Percentiles rank a stretch among this genome's conserved stretches.
Conservation (phyloP, 805 yeast genomes). For the Komagataella ulmi region DNA sequence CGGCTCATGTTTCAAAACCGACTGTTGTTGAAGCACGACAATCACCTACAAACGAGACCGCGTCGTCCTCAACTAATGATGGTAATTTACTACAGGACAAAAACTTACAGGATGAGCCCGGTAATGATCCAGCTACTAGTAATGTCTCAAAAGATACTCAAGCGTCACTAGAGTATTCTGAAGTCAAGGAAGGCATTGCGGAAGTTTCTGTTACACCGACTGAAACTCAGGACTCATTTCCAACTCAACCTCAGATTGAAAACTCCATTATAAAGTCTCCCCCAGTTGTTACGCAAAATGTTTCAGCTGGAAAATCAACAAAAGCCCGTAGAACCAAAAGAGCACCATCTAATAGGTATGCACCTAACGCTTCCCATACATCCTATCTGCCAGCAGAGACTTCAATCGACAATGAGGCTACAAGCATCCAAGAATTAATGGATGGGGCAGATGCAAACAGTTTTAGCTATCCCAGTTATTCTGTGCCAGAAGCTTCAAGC, state of each 20-base stretch:
- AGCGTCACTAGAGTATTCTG: background rate
- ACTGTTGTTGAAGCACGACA: background rate
- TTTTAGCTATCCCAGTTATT: background rate
- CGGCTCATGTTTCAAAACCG: background rate
- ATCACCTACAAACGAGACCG: background rate
- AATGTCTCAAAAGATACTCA: too few species aligned
- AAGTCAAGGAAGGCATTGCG: background rate
- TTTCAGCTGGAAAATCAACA: background rate
- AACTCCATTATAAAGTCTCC: background rate
- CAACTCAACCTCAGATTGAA: background rate
- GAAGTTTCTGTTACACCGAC: background rate
- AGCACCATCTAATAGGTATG: background rate
- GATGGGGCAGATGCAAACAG: background rate
- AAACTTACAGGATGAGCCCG: background rate
- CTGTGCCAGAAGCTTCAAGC: background rate
- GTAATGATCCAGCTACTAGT: too few species aligned
- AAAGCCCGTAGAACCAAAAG: background rate
- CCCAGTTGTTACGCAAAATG: background rate
- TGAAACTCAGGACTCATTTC: background rate
- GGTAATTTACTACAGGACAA: background rate
- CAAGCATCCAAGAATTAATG: background rate
- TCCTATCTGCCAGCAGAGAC: background rate
- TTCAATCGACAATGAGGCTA: background rate
- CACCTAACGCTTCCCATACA: background rate
- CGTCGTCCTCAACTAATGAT: background rate